Evolutionary conservation across 331 rosid genomes (phyloP).

Genomic region (Phaseolus coccineus): DNA sequence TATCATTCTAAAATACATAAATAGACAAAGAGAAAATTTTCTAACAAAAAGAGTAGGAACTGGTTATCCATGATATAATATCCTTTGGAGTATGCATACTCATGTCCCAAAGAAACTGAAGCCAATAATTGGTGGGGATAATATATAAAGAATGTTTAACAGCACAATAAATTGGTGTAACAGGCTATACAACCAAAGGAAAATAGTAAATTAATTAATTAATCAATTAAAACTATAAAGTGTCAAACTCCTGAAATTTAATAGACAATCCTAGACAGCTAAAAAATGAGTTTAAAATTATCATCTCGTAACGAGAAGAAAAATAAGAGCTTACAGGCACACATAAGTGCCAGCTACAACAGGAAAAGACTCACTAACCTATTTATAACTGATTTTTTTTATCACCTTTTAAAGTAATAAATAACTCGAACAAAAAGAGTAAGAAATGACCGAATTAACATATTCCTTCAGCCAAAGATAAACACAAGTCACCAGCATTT

Average conservation of each 20-base stretch:
- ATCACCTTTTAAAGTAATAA: conserved; percentile 38
- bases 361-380: conserved; percentile 20
- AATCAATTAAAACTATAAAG: conserved; percentile 7
- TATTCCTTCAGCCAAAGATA: conserved; percentile 12
- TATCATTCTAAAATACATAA: no score
- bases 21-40: no score
- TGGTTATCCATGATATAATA: no score
- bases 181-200: not conserved
- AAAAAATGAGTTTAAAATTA: not conserved
- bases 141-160: not conserved
- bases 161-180: not conserved
- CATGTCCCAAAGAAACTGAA: not conserved
- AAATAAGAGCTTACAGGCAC: conserved; percentile 29
- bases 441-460: conserved; percentile 30
- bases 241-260: not conserved
- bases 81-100: no score
- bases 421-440: conserved; percentile 8
- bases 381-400: not conserved
- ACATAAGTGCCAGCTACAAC: conserved; percentile 26
- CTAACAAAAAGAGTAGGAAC: no score
- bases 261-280: not conserved
- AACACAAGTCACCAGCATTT: conserved; percentile 37
- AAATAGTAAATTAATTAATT: not conserved
- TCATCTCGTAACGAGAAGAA: not conserved
- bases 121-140: no score